Conservation (phyloP, 2,329 filamentous ascomycete species). For the Helotiales sp. region DNA sequence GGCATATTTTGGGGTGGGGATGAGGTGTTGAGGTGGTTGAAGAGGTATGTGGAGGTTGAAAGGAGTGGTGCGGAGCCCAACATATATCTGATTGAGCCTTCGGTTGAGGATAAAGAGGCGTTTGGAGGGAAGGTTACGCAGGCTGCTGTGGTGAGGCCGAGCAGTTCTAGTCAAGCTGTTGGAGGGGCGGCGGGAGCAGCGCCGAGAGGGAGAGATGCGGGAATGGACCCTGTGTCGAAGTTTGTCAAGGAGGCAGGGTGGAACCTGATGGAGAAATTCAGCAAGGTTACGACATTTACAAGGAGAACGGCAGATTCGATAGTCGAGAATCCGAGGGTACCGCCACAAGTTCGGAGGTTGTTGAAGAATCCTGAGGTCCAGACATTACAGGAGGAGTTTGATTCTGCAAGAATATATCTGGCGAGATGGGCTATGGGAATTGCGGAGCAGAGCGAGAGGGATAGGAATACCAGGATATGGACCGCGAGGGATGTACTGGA, state of each 20-base stretch:
- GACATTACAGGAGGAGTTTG: conserved; percentile 93
- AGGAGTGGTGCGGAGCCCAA: conserved; percentile 84
- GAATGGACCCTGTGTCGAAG: conserved; percentile 92
- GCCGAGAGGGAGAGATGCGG: conserved; percentile 56
- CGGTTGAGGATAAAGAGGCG: conserved; percentile 76
- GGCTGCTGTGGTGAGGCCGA: conserved; percentile 40
- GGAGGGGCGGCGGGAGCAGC: conserved; percentile 40
- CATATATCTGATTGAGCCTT: conserved; percentile 88
- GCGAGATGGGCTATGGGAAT: conserved; percentile 99
- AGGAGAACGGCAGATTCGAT: conserved; percentile 88
- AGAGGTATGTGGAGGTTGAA: conserved; percentile 79
- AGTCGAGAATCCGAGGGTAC: conserved; percentile 85
- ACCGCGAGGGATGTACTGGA: conserved; percentile 90
- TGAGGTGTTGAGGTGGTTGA: conserved; percentile 89
- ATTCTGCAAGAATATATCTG: conserved; percentile 90
- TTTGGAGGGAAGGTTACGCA: conserved; percentile 56
- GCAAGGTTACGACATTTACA: conserved; percentile 96
- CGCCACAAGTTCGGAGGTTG: conserved; percentile 81
- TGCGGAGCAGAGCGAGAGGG: conserved; percentile 91
- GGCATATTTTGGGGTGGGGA: conserved; percentile 98
- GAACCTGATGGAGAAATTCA: conserved; percentile 96
- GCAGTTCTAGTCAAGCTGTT: conserved; percentile 32
- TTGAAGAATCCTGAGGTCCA: conserved; percentile 93
- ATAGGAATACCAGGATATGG: conserved; percentile 85
- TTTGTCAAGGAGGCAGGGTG: conserved; percentile 92